Evolutionary conservation across 2,329 filamentous ascomycete species (phyloP).

Genomic region (Clarireedia paspali): DNA sequence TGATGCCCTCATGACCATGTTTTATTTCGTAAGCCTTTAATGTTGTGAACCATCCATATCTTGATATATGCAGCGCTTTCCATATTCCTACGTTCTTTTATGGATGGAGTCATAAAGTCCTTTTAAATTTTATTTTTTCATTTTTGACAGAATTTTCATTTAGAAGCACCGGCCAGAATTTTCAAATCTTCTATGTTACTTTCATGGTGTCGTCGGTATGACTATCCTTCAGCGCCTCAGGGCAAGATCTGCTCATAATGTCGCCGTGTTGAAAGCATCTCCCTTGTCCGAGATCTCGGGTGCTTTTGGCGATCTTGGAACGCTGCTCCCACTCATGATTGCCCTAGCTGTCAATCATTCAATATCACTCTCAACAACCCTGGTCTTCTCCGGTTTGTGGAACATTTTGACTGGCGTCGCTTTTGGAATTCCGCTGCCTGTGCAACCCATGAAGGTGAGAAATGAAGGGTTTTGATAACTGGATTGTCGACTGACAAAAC

Average conservation of each 20-base stretch:
- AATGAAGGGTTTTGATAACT: not conserved
- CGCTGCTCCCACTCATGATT: constrained; percentile 81
- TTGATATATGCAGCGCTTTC: not conserved
- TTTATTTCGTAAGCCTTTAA: not conserved
- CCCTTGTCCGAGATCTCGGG: constrained; percentile 77
- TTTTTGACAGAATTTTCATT: not conserved
- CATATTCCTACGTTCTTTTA: too few relatives aligned
- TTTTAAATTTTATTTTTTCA: not conserved
- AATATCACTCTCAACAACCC: constrained; percentile 73
- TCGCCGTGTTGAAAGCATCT: constrained; percentile 44
- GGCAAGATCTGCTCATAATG: constrained; percentile 38
- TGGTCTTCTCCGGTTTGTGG: constrained; percentile 81
- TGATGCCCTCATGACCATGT: not conserved
- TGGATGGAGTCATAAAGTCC: not conserved
- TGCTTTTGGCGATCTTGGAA: constrained; percentile 81
- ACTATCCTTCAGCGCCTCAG: not conserved
- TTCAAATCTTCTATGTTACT: not conserved
- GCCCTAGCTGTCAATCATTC: constrained; percentile 71
- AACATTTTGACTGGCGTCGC: constrained; percentile 75
- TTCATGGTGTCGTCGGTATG: not conserved
- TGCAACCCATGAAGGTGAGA: constrained; percentile 72
- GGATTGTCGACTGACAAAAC: constrained; percentile 32
- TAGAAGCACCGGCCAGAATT: not conserved
- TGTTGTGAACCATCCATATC: not conserved
- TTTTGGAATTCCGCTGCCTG: constrained; percentile 84